A percentile compares a stretch with the other conserved stretches of the same genome.
Evolutionary conservation across 805 yeast genomes (phyloP).

Genomic region (Starmerella stellata): DNA sequence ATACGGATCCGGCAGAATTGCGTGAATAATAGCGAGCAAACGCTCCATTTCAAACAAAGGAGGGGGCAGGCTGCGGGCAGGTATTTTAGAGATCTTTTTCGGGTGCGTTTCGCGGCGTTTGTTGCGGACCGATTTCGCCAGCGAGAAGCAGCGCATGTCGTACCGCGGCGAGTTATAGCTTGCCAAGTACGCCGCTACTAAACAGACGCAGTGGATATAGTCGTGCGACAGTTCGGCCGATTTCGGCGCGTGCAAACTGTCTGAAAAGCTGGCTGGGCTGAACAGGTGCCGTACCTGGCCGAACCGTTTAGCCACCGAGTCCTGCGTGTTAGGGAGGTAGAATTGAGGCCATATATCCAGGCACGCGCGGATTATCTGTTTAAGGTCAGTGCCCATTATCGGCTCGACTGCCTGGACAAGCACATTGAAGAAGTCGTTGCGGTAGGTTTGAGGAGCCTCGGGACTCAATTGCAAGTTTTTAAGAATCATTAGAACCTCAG

Average conservation of each 20-base stretch:
- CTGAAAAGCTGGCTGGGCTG: slow-evolving; percentile 11
- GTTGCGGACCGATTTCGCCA: slow-evolving; percentile 32
- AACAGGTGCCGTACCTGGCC: slow-evolving; percentile 17
- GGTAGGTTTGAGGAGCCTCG: slow-evolving; percentile 21
- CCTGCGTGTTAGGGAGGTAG: slow-evolving; percentile 5
- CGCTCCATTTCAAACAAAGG: slow-evolving; percentile 63
- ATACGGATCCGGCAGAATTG: slow-evolving; percentile 36
- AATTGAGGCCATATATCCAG: slow-evolving; percentile 22
- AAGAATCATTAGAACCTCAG: slow-evolving; percentile 26
- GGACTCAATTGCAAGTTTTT: background rate
- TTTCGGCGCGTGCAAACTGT: slow-evolving; percentile 3
- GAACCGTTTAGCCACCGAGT: slow-evolving; percentile 17
- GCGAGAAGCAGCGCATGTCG: slow-evolving; percentile 56
- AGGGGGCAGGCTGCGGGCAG: slow-evolving; percentile 49
- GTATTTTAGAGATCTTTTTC: slow-evolving; percentile 32
- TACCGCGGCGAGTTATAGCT: slow-evolving; percentile 53
- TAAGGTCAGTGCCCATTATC: slow-evolving; percentile 31
- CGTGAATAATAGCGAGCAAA: slow-evolving; percentile 56
- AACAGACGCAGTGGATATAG: slow-evolving; percentile 2
- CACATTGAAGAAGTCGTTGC: slow-evolving; percentile 29
- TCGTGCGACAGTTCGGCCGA: background rate
- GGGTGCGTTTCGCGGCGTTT: slow-evolving; percentile 27
- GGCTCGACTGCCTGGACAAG: slow-evolving; percentile 29
- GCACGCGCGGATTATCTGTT: slow-evolving; percentile 16
- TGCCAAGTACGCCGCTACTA: slow-evolving; percentile 68